phyloP scores from a whole-genome alignment of 257 asterid species.

The Paraleonurus japonicus region DNA sequence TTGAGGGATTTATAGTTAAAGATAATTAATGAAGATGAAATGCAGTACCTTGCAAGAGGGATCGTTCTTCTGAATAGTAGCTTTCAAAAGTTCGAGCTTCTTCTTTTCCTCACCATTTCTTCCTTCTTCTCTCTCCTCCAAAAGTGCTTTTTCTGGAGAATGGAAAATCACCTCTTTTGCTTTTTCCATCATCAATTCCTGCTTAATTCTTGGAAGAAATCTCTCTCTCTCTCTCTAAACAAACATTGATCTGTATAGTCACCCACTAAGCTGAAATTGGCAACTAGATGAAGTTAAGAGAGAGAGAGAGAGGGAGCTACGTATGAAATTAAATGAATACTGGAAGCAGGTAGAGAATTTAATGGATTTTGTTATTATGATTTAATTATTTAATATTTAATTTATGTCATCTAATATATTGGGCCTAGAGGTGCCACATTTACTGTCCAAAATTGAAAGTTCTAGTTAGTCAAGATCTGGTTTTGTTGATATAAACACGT shows the following conservation, averaged over 20 bases:
- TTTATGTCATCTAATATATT: background rate
- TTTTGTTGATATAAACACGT: too few species aligned
- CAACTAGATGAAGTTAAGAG: background rate
- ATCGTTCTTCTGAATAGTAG: slow-evolving; percentile 37
- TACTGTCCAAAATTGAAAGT: too few species aligned
- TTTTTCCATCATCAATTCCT: background rate
- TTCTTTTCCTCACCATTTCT: slow-evolving; percentile 31
- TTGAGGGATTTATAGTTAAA: too few species aligned
- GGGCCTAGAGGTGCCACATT: too few species aligned
- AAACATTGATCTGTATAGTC: background rate
- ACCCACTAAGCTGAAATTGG: background rate
- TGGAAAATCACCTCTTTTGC: slow-evolving; percentile 19
- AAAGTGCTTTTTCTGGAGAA: slow-evolving; percentile 22
- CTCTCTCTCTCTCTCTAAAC: background rate
- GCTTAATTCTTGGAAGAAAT: too few species aligned
- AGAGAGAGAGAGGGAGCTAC: background rate
- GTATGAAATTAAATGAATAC: background rate
- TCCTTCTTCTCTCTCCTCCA: slow-evolving; percentile 10
- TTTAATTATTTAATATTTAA: too few species aligned
- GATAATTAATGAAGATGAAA: background rate
- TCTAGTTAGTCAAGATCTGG: too few species aligned
- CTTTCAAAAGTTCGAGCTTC: slow-evolving; percentile 49
- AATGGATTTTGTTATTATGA: background rate
- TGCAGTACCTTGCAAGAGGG: slow-evolving; percentile 58
- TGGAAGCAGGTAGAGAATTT: slow-evolving; percentile 11